phyloP scores from a whole-genome alignment of 257 asterid genomes.

The Sherardia arvensis region DNA sequence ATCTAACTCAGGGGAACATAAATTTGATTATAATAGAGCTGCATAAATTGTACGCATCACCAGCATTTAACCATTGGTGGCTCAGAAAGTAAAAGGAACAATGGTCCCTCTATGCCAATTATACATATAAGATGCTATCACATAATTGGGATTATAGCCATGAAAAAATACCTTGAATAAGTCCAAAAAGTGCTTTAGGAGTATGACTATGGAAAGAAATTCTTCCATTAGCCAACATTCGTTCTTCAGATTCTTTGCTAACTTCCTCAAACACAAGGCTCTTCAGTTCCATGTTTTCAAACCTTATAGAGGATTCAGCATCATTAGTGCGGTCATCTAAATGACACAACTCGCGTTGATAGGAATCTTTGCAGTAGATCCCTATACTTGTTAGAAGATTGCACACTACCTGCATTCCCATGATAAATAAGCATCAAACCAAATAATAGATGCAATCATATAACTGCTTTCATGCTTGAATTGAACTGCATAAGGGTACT shows the following conservation, averaged over 20 bases:
- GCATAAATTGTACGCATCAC: neutral
- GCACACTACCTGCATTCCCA: constrained; percentile 61
- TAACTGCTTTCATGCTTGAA: neutral
- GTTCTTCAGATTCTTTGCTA: constrained; percentile 50
- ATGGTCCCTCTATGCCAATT: neutral
- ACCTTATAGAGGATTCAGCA: constrained; percentile 39
- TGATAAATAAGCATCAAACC: neutral
- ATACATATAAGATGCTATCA: neutral
- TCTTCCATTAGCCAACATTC: constrained; percentile 27
- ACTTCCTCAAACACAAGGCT: constrained; percentile 43
- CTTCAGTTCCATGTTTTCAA: constrained; percentile 72
- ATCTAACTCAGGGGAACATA: neutral
- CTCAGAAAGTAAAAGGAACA: neutral
- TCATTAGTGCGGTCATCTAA: constrained; percentile 42
- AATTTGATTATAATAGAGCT: neutral
- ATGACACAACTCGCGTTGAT: constrained; percentile 52
- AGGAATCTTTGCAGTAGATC: constrained; percentile 58
- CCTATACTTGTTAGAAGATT: constrained; percentile 71
- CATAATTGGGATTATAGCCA: neutral
- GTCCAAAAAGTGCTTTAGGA: constrained; percentile 36
- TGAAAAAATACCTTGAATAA: constrained; percentile 48
- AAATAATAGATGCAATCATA: neutral
- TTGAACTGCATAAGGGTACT: neutral
- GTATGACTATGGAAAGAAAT: constrained; percentile 44
- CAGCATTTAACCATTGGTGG: neutral